phyloP scores from a whole-genome alignment of 1,139 yeast genomes.

The Pichia kudriavzevii region DNA sequence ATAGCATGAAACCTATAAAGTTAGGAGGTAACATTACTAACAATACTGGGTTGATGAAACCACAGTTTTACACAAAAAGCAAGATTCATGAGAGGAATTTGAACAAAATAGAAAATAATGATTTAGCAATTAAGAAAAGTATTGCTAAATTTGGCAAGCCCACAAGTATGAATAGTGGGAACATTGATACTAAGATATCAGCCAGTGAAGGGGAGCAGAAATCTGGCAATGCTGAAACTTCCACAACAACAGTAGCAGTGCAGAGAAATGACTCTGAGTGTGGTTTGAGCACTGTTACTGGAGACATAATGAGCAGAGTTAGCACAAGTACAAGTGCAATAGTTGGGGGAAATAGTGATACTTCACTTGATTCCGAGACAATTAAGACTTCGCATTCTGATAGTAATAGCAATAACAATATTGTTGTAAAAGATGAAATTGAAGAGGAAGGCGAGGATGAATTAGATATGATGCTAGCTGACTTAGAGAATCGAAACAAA shows the following conservation, averaged over 20 bases:
- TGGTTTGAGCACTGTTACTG: not conserved
- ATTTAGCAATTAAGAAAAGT: conserved; percentile 6
- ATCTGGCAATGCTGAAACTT: no score
- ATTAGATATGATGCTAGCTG: conserved; percentile 21
- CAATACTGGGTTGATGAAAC: conserved; percentile 7
- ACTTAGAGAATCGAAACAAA: conserved; percentile 18
- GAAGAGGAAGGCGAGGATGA: conserved; percentile 15
- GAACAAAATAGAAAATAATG: conserved; percentile 2
- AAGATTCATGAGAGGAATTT: conserved; percentile 3
- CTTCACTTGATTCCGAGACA: no score
- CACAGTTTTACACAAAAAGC: conserved; percentile 15
- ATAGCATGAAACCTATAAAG: conserved; percentile 1
- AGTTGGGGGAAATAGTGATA: no score
- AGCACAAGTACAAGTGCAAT: no score
- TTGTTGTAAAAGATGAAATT: not conserved
- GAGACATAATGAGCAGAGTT: no score
- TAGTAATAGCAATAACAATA: no score
- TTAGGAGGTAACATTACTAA: not conserved
- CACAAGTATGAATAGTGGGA: conserved; percentile 1
- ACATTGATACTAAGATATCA: no score
- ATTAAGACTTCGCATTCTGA: no score
- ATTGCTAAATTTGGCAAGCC: conserved; percentile 11
- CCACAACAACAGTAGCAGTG: not conserved
- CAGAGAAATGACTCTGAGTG: not conserved
- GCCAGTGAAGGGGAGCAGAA: not conserved